Conservation (phyloP, 106 monocot genomes). For the Triglochin maritima region DNA sequence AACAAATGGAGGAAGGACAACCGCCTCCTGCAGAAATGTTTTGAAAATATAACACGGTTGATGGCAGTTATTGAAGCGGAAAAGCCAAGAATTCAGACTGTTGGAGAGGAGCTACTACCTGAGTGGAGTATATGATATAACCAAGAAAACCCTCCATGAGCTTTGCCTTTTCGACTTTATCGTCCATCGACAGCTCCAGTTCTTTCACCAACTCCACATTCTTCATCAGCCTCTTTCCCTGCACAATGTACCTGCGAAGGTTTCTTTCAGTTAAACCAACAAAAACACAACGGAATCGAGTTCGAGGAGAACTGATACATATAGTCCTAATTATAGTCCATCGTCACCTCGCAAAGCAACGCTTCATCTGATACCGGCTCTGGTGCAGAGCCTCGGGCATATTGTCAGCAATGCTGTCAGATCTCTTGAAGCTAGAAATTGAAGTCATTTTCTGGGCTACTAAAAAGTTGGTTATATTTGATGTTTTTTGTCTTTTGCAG, state of each 20-base stretch:
- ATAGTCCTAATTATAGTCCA: no score
- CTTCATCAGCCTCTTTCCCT: slow-evolving; percentile 85
- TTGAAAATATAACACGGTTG: slow-evolving; percentile 32
- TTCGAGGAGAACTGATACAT: no score
- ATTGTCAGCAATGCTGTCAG: slow-evolving; percentile 73
- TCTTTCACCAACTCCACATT: slow-evolving; percentile 73
- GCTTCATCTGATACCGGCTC: slow-evolving; percentile 93
- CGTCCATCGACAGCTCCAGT: slow-evolving; percentile 75
- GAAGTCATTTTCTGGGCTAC: slow-evolving; percentile 8
- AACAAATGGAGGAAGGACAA: slow-evolving; percentile 61
- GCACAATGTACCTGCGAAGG: slow-evolving; percentile 42
- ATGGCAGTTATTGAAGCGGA: slow-evolving; percentile 3
- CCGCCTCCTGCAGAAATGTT: not conserved
- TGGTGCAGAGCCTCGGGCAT: slow-evolving; percentile 87
- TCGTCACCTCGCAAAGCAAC: slow-evolving; percentile 78
- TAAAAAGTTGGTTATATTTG: no score
- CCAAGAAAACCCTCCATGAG: slow-evolving; percentile 93
- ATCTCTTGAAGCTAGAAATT: slow-evolving; percentile 51
- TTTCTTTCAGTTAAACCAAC: no score
- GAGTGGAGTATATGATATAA: slow-evolving; percentile 81
- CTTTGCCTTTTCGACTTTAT: slow-evolving; percentile 61
- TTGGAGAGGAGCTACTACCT: slow-evolving; percentile 24
- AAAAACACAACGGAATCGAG: no score
- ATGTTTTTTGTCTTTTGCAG: not conserved
- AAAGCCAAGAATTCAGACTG: not conserved